Conservation (phyloP, 2,329 filamentous ascomycete genomes). For the Cadophora sp. region DNA sequence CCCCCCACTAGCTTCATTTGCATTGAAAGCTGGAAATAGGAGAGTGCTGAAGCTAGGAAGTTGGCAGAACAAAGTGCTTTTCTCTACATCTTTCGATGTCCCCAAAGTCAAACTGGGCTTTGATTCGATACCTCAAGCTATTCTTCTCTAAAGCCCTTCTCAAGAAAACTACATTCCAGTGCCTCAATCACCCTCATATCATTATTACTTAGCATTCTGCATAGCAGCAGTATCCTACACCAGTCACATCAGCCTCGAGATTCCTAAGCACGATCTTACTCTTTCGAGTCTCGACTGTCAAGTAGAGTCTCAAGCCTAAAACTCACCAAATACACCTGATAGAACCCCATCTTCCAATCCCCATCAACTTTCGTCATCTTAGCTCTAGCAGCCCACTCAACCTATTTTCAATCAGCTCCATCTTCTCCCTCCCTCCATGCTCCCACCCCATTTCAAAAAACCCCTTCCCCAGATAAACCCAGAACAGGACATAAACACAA, state of each 20-base stretch:
- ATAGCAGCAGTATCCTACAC: constrained; percentile 35
- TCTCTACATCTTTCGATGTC: neutral
- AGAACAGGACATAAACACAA: constrained; percentile 2
- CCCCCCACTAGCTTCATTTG: neutral
- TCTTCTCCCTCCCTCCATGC: no score
- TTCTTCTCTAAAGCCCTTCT: neutral
- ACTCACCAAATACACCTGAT: constrained; percentile 44
- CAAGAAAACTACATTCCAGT: neutral
- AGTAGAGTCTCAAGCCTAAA: no score
- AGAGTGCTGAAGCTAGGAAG: neutral
- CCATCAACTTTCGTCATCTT: constrained; percentile 38
- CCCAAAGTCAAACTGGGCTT: no score
- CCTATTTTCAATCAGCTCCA: constrained; percentile 25
- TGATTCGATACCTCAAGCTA: neutral
- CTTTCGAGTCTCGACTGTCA: no score
- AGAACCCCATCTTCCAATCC: constrained; percentile 41
- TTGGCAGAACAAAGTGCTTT: neutral
- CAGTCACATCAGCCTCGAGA: neutral
- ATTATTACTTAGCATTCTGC: constrained; percentile 35
- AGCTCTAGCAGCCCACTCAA: constrained; percentile 42
- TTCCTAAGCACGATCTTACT: no score
- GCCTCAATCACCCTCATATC: neutral
- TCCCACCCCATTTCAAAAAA: neutral
- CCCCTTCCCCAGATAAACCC: neutral
- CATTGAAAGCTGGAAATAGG: neutral